Evolutionary conservation across 2,329 filamentous ascomycete species (phyloP).

Genomic region (Scytalidium sp.): DNA sequence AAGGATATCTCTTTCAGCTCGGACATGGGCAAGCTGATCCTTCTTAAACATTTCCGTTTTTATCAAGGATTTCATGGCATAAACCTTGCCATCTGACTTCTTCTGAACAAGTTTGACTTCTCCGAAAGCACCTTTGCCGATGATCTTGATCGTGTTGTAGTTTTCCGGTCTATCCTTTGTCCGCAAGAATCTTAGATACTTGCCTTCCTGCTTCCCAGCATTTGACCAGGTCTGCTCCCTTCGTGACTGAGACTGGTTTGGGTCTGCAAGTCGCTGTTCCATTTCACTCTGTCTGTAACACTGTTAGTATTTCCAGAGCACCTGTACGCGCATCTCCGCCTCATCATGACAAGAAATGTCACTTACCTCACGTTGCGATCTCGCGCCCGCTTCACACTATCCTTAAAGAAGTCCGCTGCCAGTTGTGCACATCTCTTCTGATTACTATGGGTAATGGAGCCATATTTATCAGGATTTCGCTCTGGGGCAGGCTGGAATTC

Average conservation of each 20-base stretch:
- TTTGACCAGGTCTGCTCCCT: slow-evolving; percentile 84
- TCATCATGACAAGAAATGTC: not conserved
- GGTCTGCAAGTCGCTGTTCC: slow-evolving; percentile 79
- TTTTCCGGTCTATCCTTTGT: slow-evolving; percentile 93
- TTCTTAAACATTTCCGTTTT: slow-evolving; percentile 99
- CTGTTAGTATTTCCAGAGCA: slow-evolving; percentile 5
- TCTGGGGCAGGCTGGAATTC: slow-evolving; percentile 79
- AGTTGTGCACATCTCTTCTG: slow-evolving; percentile 67
- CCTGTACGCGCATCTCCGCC: not conserved
- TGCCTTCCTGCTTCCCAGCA: slow-evolving; percentile 83
- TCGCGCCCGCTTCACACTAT: slow-evolving; percentile 92
- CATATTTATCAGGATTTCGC: slow-evolving; percentile 80
- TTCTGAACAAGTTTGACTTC: slow-evolving; percentile 97
- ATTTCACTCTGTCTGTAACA: slow-evolving; percentile 78
- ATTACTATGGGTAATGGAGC: slow-evolving; percentile 62
- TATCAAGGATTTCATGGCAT: slow-evolving; percentile 96
- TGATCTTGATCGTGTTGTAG: slow-evolving; percentile 95
- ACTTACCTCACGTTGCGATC: slow-evolving; percentile 90
- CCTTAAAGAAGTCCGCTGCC: slow-evolving; percentile 94
- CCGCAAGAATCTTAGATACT: slow-evolving; percentile 89
- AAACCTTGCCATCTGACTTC: slow-evolving; percentile 94
- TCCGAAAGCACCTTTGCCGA: slow-evolving; percentile 97
- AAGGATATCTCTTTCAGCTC: slow-evolving; percentile 94
- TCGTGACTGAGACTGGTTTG: slow-evolving; percentile 68
- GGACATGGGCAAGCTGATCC: slow-evolving; percentile 95